Evolutionary conservation across 441 rosid genomes (phyloP), one percentile per base, ranked within the genome.

Genomic region (Arabidopsis hybrid): DNA sequence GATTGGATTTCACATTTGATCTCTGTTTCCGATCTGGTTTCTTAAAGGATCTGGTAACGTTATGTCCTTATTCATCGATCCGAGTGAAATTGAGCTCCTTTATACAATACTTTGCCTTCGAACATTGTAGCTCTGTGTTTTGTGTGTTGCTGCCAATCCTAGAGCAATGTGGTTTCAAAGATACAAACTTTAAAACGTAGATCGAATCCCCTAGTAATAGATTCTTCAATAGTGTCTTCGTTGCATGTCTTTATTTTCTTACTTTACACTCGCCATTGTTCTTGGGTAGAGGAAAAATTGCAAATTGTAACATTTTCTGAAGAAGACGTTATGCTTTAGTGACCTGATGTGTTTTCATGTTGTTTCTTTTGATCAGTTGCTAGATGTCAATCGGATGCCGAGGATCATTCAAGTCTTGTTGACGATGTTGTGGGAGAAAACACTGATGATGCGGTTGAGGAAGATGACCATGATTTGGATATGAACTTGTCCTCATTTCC

Each of bases 391-490:
- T 86, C 87, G 11, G 93, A 89, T 55, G 45, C 87, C 2, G 98
- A 87, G 1, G 83, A 80, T 72, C 73, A 77, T 47, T 72, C 71
- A 34, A 74, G 78, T 58, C 5, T 73, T 52, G 82, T 69, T 29
- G 85, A 71, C 3, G 97, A 84, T 75, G 63, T 75, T 34, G 83
- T 83, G 34, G 80, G 72, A 9, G 93, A 88, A 63, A 62, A 80
- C 66, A 78, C 77, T 59, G 99, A 93, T 74, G 68, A 86, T 52
- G 95, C 93, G 46, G 86, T 89, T 78, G 91, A 89, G 17, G 96
- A 90, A 45, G 98, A 96, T 69, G 87, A 84, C 2, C 92, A 80
- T 35, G 94, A 93, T 77, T 83, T 85, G 70, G 93, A 85, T 70
- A 85, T 75, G 10, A 79, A 59, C 65, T 88, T 85, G 65, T 72